phyloP scores from a whole-genome alignment of 1,139 yeast species.

The Zhuliangozyma parablackwelliae region DNA sequence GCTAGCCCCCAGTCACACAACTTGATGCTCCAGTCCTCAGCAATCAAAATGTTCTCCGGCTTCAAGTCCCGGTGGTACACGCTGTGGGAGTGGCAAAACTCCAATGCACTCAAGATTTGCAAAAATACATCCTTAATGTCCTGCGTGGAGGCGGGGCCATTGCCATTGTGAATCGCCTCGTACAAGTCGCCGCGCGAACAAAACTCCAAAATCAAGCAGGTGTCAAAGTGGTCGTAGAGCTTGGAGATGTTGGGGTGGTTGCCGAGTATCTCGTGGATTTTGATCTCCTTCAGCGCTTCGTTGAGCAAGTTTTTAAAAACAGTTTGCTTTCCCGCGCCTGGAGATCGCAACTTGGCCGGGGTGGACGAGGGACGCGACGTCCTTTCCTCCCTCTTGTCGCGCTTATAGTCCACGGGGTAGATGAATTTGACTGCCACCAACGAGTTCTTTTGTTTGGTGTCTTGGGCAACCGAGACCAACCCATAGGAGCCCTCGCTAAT shows the following conservation, averaged over 20 bases:
- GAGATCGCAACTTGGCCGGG: conserved; percentile 31
- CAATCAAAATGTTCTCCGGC: conserved; percentile 81
- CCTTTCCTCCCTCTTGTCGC: conserved; percentile 13
- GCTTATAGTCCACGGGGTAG: conserved; percentile 42
- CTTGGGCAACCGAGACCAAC: conserved; percentile 82
- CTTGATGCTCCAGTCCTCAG: conserved; percentile 76
- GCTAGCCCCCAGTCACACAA: conserved; percentile 93
- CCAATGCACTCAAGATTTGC: conserved; percentile 76
- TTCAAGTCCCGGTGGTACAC: conserved; percentile 87
- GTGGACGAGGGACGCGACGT: conserved; percentile 30
- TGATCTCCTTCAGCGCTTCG: conserved; percentile 79
- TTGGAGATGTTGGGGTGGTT: conserved; percentile 60
- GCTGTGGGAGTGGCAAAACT: conserved; percentile 66
- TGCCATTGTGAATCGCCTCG: conserved; percentile 81
- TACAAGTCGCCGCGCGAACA: conserved; percentile 90
- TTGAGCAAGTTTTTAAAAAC: conserved; percentile 37
- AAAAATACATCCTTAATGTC: conserved; percentile 71
- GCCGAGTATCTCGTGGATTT: conserved; percentile 68
- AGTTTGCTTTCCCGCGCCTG: conserved; percentile 17
- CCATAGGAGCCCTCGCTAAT: conserved; percentile 95
- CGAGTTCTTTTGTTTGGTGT: conserved; percentile 43
- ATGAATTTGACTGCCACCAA: conserved; percentile 86
- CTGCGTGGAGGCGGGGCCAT: conserved; percentile 73
- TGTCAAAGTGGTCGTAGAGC: conserved; percentile 72
- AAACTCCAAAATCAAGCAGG: conserved; percentile 79